These are phyloP conservation scores for Debaryomycetaceae sp. DNA, from an alignment of 1,139 yeast species.

Conservation along the genomic window DNA sequence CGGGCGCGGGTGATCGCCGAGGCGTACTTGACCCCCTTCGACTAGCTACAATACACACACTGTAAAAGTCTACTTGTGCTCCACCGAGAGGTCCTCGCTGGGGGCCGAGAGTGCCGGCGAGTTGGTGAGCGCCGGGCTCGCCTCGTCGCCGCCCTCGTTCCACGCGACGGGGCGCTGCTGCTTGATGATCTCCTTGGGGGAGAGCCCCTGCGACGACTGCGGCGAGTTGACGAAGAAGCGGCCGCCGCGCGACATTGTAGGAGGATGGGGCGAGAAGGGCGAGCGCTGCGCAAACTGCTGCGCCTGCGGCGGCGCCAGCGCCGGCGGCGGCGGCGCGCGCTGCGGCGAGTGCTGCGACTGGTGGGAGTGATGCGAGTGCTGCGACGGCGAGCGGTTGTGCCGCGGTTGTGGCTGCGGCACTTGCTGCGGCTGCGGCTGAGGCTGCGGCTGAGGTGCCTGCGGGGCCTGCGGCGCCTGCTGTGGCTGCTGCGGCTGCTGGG, in stretches of 20 bases:
- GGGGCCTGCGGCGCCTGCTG: too few relatives aligned
- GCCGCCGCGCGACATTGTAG: constrained; percentile 15
- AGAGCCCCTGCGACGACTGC: constrained; percentile 29
- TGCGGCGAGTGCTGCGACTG: background rate
- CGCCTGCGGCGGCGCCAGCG: constrained; percentile 3
- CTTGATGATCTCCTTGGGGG: constrained; percentile 26
- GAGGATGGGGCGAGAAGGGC: too few relatives aligned
- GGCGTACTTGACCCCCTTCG: constrained; percentile 78
- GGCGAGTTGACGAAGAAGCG: constrained; percentile 22
- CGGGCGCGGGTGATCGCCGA: constrained; percentile 98
- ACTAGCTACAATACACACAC: constrained; percentile 22
- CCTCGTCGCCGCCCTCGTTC: constrained; percentile 2
- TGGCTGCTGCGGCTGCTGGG: background rate
- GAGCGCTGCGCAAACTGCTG: too few relatives aligned
- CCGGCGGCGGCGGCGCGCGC: constrained; percentile 9
- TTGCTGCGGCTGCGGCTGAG: background rate
- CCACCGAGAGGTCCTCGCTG: background rate
- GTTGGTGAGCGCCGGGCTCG: too few relatives aligned
- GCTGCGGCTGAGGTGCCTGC: too few relatives aligned
- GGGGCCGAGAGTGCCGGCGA: background rate
- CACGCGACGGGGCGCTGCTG: constrained; percentile 15
- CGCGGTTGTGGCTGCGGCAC: constrained; percentile 4
- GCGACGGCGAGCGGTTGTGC: constrained; percentile 17
- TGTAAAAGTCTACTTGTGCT: constrained; percentile 1
- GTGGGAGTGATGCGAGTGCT: constrained; percentile 12